Percentiles rank a stretch among this genome's conserved stretches.
Conservation (phyloP, 306 rosid species). For the Pueraria montana region DNA sequence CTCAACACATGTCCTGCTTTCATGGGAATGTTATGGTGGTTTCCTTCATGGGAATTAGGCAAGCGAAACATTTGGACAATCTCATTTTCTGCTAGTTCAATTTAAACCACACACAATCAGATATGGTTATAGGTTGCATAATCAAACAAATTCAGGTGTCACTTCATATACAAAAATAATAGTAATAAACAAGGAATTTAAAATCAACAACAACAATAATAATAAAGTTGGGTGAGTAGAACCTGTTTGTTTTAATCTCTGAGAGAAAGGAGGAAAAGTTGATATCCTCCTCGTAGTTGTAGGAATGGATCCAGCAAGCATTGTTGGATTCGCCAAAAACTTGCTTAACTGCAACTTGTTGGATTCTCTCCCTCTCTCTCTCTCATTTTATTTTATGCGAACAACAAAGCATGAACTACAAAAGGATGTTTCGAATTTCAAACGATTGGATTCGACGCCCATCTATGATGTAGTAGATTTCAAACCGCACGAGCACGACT, state of each 20-base stretch:
- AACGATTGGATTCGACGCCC: not conserved
- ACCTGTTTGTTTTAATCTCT: constrained; percentile 91
- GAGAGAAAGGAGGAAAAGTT: constrained; percentile 60
- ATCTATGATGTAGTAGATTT: not conserved
- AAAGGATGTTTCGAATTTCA: not conserved
- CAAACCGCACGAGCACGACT: too few relatives aligned
- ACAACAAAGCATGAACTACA: not conserved
- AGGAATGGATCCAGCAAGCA: constrained; percentile 54
- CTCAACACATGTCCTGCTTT: constrained; percentile 55
- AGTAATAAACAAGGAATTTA: not conserved
- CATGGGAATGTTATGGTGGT: constrained; percentile 42
- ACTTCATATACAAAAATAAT: not conserved
- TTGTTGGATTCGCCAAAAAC: constrained; percentile 20
- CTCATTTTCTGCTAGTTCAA: constrained; percentile 76
- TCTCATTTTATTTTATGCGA: not conserved
- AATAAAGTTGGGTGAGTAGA: not conserved
- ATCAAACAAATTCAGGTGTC: constrained; percentile 29
- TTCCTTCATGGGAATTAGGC: constrained; percentile 55
- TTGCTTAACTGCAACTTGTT: not conserved
- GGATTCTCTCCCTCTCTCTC: too few relatives aligned
- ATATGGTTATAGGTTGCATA: constrained; percentile 9
- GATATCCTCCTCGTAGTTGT: constrained; percentile 63
- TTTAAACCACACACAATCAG: constrained; percentile 53
- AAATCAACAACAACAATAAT: not conserved
- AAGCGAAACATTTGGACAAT: constrained; percentile 79